Evolutionary conservation across 164 flowering plant species (phyloP), one percentile per base, ranked within the genome.

Genomic region (Dillenia turbinata): DNA sequence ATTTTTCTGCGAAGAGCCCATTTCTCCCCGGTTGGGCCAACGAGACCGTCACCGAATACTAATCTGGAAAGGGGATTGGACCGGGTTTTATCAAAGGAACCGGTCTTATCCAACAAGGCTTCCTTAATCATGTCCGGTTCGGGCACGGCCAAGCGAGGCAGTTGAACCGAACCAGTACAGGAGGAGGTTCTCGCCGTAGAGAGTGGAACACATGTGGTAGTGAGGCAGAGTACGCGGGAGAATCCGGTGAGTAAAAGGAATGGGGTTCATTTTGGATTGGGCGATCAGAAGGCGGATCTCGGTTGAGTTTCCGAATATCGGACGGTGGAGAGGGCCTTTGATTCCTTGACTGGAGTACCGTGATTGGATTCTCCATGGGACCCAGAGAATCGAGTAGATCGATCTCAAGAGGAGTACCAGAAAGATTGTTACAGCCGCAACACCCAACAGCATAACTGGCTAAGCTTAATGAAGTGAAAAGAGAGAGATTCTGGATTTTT

Each of bases 1-100:
- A 84, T 82, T 77, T 81, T 77, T 16, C 90, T 65, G 54, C 81
- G 96, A 49, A 62, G 19, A 12, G 78, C 83, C 96, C 92, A 89
- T 54, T 75, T 63, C n/a, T 79, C 73, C 16, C 96, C 96, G 0
- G 52, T 19, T 14, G 84, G 68, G 40, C 71, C 79, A 61, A 78
- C 75, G 66, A 89, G 86, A 16, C 92, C 96, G 8, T 77, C 63
- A 1, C 82, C 87, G 46, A 81, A 70, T 12, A 89, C 73, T 63
- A 55, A 33, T 67, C 63, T 79, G 13, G 84, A 47, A 67, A 66
- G 51, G 9, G 92, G 92, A 54, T 78, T 79, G 10, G 59, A 53
- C 62, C n/a, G n/a, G 16, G 66, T n/a, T 56, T 55, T 80, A 49
- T 50, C 75, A 57, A 72, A 80, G 9, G 61, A 65, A 1, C 79